These are phyloP conservation scores for Spergularia bocconei DNA, from an alignment of 148 eudicot species.

Conservation along the genomic window DNA sequence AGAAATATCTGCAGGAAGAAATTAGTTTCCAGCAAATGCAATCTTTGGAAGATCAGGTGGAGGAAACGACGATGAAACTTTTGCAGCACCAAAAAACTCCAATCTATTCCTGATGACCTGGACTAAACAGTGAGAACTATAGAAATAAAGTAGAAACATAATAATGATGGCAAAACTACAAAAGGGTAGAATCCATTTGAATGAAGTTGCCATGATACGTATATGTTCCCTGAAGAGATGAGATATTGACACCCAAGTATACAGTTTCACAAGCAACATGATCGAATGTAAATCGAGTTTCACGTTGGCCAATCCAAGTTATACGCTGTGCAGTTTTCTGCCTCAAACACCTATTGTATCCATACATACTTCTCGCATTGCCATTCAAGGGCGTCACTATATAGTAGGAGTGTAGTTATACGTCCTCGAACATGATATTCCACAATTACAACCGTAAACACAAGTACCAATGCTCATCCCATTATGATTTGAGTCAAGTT, in stretches of 20 bases:
- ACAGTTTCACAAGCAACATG: background rate
- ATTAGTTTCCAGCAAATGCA: conserved; percentile 76
- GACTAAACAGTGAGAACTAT: conserved; percentile 28
- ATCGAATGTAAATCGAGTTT: no score
- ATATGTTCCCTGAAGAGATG: background rate
- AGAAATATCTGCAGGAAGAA: background rate
- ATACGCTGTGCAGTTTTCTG: no score
- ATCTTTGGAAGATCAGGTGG: conserved; percentile 85
- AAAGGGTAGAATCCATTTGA: background rate
- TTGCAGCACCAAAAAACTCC: conserved; percentile 90
- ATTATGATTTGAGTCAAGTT: no score
- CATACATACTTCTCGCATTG: no score
- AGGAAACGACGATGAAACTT: conserved; percentile 82
- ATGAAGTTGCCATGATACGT: background rate
- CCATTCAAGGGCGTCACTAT: no score
- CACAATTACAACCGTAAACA: no score
- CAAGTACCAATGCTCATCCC: no score
- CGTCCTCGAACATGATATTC: no score
- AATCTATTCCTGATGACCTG: conserved; percentile 86
- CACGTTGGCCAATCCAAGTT: no score
- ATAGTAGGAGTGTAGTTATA: no score
- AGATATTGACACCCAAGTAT: background rate
- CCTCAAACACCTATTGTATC: no score
- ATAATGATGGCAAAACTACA: conserved; percentile 1
- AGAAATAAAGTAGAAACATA: conserved; percentile 8